Base-by-base conservation (phyloP, 495 filamentous ascomycete species). In the Xylaria scruposa region DNA sequence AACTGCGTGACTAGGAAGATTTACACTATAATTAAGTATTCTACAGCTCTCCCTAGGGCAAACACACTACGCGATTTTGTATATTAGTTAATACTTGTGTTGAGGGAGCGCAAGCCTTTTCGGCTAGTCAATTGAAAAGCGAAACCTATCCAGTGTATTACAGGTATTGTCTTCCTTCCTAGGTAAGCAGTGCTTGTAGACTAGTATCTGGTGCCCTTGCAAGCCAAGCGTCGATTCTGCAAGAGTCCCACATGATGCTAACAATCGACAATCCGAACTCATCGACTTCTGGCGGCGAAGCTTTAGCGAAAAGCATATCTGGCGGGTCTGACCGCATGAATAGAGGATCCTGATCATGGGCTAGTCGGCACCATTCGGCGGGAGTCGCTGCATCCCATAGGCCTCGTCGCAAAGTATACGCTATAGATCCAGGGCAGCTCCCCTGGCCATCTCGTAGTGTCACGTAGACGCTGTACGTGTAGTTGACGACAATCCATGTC, bases 381-480 rank as follows among this genome's bases (percentile, higher is more conserved):
- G 74, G 59, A 21, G 74, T 68, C 31, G 61, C 0, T 3, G 73
- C 69, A 36, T 76, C 74, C 74, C 72, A 76, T 9, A 72, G 31
- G 0, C 74, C 73, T 4, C 53, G 54, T 7, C 72, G 56, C 42
- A 60, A 62, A 17, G 72, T 76, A 47, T 74, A 72, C 3, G 51
- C 46, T 42, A 68, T 72, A 33, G 53, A 65, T 12, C 72, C 72
- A 15, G 36, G 42, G 33, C 72, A 73, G 7, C 7, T 9, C 2
- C 19, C 67, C 15, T 44, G 42, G 3, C 72, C 72, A 33, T 73
- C 67, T 15, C 61, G 29, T 36, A 70, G 26, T 1, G 51, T 63
- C 8, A 73, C 15, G 59, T 70, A 73, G 24, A 70, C 62, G 46
- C 59, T 56, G 19, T 47, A 17, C 5, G 59, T 70, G 38, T 66